Conservation (phyloP, 2,329 filamentous ascomycete genomes). For the Clarireedia homoeocarpa region DNA sequence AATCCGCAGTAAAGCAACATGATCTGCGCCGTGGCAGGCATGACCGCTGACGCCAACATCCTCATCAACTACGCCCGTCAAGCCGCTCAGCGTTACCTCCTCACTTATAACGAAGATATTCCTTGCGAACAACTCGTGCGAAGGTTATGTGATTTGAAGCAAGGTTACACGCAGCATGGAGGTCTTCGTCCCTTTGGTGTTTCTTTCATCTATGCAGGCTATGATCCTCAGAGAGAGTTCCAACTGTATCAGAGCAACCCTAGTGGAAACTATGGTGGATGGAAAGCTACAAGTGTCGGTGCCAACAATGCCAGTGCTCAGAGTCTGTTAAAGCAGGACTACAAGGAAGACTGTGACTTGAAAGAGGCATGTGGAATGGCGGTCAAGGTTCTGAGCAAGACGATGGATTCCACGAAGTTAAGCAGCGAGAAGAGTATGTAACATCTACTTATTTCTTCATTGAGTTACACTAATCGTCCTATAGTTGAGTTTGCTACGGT, state of each 20-base stretch:
- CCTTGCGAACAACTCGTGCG: slow-evolving; percentile 98
- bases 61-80: slow-evolving; percentile 99
- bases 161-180: slow-evolving; percentile 98
- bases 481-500: slow-evolving; percentile 97
- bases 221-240: slow-evolving; percentile 92
- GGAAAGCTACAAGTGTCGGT: slow-evolving; percentile 97
- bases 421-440: slow-evolving; percentile 96
- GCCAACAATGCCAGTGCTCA: slow-evolving; percentile 98
- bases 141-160: slow-evolving; percentile 93
- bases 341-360: slow-evolving; percentile 95
- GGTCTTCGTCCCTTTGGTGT: slow-evolving; percentile 97
- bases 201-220: slow-evolving; percentile 98
- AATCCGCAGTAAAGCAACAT: slow-evolving; percentile 65
- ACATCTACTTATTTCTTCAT: background rate
- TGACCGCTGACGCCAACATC: slow-evolving; percentile 99
- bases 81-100: slow-evolving; percentile 92
- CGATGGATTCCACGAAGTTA: slow-evolving; percentile 98
- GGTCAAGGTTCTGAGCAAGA: slow-evolving; percentile 99
- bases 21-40: slow-evolving; percentile 98
- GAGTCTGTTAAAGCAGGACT: slow-evolving; percentile 96
- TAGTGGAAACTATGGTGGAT: slow-evolving; percentile 96
- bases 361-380: slow-evolving; percentile 96
- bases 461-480: slow-evolving; percentile 15
- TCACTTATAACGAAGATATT: slow-evolving; percentile 99
- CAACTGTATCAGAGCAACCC: slow-evolving; percentile 99